A percentile compares a stretch with the other conserved stretches of the same genome.
These are phyloP conservation scores for Cryptosporidium canis DNA, from an alignment of 169 alveolate species.

Conservation along the genomic window DNA sequence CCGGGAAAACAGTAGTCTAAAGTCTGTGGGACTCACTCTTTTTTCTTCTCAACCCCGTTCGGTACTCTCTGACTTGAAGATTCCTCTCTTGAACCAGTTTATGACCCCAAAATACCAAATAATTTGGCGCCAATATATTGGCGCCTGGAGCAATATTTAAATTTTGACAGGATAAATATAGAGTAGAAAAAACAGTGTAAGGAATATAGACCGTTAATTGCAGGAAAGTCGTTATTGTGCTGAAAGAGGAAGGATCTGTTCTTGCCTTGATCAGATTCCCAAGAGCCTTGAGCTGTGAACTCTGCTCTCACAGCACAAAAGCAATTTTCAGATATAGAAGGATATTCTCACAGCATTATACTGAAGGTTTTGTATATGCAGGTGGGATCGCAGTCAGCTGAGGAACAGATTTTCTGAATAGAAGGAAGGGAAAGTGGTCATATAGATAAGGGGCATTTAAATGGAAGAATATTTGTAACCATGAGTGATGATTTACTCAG, in stretches of 20 bases:
- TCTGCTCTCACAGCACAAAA: too few species aligned
- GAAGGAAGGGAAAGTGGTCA: not conserved
- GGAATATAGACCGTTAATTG: not conserved
- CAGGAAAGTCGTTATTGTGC: not conserved
- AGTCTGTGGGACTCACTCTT: too few species aligned
- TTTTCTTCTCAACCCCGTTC: too few species aligned
- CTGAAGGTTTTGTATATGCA: too few species aligned
- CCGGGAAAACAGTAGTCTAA: too few species aligned
- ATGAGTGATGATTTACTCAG: slow-evolving; percentile 13
- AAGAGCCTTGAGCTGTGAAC: not conserved
- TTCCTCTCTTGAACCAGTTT: too few species aligned
- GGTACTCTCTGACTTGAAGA: too few species aligned
- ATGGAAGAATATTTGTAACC: not conserved
- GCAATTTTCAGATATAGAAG: too few species aligned
- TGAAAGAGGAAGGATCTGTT: not conserved
- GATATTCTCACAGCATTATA: too few species aligned
- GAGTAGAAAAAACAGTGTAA: not conserved
- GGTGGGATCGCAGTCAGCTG: too few species aligned
- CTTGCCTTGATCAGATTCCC: not conserved
- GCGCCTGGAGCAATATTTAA: not conserved
- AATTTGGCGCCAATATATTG: not conserved
- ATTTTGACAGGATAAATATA: not conserved
- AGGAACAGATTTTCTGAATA: not conserved
- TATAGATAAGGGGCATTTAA: not conserved
- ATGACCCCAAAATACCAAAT: too few species aligned